A percentile compares a stretch with the other conserved stretches of the same genome.
These are phyloP conservation scores for Piromyces finnis DNA, from an alignment of 192 early-diverging fungal species.

Conservation along the genomic window DNA sequence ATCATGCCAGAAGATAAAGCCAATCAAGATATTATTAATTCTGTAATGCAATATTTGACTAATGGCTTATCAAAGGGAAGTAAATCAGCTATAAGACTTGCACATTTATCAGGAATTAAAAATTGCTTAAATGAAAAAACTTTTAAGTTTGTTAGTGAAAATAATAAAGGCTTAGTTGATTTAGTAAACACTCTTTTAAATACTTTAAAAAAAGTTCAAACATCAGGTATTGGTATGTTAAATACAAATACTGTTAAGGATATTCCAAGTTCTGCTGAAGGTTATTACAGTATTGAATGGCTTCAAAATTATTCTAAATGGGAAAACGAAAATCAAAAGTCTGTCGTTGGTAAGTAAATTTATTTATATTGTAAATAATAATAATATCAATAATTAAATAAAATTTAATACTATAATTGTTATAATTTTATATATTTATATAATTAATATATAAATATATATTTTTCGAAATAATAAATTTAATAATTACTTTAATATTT, in stretches of 20 bases:
- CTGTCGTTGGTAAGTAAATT: neutral
- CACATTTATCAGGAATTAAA: neutral
- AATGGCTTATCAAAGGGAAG: neutral
- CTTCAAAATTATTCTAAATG: slow-evolving; percentile 8
- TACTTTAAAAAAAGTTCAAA: slow-evolving; percentile 18
- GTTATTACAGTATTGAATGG: slow-evolving; percentile 10
- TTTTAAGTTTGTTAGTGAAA: neutral
- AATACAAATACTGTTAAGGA: slow-evolving; percentile 25
- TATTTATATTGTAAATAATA: too few species aligned
- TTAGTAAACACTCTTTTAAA: slow-evolving; percentile 1
- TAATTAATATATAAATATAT: too few species aligned
- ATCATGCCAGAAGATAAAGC: neutral
- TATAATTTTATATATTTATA: too few species aligned
- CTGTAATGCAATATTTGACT: neutral
- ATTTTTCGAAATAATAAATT: too few species aligned
- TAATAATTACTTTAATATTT: too few species aligned
- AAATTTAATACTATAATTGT: too few species aligned
- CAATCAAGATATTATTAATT: neutral
- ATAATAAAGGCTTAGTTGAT: neutral
- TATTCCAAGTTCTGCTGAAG: slow-evolving; percentile 17
- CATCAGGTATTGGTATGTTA: slow-evolving; percentile 15
- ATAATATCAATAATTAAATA: slow-evolving; percentile 3
- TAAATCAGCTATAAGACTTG: neutral
- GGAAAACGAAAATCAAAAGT: slow-evolving; percentile 1
- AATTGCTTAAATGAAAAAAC: neutral